phyloP scores from a whole-genome alignment of 2,329 filamentous ascomycete genomes.

The Grosmannia serpens region DNA sequence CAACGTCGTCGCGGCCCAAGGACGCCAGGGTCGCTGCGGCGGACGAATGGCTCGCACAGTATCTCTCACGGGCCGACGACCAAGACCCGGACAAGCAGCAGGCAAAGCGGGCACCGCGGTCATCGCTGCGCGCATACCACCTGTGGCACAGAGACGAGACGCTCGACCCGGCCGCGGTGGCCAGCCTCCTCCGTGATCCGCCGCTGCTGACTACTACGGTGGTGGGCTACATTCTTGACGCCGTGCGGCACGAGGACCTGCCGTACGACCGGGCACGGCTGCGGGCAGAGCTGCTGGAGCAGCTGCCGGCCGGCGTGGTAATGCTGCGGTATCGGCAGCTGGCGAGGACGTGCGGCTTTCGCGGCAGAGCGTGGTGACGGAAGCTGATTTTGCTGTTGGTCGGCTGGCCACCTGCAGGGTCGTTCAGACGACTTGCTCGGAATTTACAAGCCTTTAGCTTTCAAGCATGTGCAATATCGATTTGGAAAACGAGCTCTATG shows the following conservation, averaged over 20 bases:
- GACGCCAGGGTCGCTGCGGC: conserved; percentile 34
- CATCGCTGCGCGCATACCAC: conserved; percentile 46
- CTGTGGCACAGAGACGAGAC: conserved; percentile 48
- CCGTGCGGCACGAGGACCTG: conserved; percentile 38
- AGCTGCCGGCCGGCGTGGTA: conserved; percentile 16
- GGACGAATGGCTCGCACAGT: conserved; percentile 25
- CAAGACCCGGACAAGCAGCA: background rate
- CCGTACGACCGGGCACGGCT: conserved; percentile 36
- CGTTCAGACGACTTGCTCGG: no score
- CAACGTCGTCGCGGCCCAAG: conserved; percentile 12
- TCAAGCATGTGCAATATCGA: background rate
- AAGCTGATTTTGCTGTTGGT: no score
- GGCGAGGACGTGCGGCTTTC: conserved; percentile 12
- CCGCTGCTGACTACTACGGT: conserved; percentile 47
- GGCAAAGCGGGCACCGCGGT: conserved; percentile 14
- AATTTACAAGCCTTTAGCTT: no score
- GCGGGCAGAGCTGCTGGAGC: conserved; percentile 29
- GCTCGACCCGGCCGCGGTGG: conserved; percentile 37
- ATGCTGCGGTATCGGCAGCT: conserved; percentile 18
- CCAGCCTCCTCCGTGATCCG: conserved; percentile 45
- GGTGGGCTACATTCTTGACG: conserved; percentile 45
- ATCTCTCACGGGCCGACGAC: conserved; percentile 16
- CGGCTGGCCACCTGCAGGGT: no score
- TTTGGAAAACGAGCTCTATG: background rate
- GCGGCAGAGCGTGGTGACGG: background rate